Evolutionary conservation across 73 alveolate species (phyloP), one percentile per base, ranked within the genome.

Genomic region (Paramecium caudatum): DNA sequence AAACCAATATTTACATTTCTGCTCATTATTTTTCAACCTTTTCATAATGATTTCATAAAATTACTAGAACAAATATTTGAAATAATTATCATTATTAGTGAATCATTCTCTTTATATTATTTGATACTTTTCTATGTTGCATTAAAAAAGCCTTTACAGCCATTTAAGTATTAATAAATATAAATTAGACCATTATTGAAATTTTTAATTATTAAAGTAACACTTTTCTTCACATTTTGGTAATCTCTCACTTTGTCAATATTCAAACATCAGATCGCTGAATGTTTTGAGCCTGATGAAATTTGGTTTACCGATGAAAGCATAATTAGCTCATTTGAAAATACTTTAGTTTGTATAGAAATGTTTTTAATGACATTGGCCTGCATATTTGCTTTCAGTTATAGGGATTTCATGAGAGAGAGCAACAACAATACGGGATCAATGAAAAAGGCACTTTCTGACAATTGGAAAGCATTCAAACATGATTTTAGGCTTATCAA

Each of bases 171-270:
- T 23, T 55, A 4, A 19, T 55, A 19, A 10, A 10, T 10, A 3
- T 55, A 12, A 2, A 4, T 5, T 55, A 74, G 88, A 10, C 93
- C 93, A 12, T 50, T 86, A 2, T 61, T 86, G 19, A 86, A 86
- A 36, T 86, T 86, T 36, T 46, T 86, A 46, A 86, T 78, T 0
- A 86, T 86, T 5, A 86, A 86, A 46, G 45, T 86, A 37, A 86
- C 93, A 0, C 63, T 86, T 13, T 86, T 86, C 61, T 86, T 86
- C 34, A 86, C 93, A 15, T 86, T 86, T 41, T 86, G 93, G 93
- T n/a, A 86, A 62, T 46, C 46, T 15, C 55, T 86, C 1, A 47
- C 65, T 3, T 61, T 86, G 19, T 47, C 68, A 27, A 30, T 86
- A 46, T 10, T 86, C 34, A 63, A 86, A 63, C 70, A 86, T 19